Base-by-base conservation (phyloP, 2,329 filamentous ascomycete genomes). In the Knoxdaviesia capensis region DNA sequence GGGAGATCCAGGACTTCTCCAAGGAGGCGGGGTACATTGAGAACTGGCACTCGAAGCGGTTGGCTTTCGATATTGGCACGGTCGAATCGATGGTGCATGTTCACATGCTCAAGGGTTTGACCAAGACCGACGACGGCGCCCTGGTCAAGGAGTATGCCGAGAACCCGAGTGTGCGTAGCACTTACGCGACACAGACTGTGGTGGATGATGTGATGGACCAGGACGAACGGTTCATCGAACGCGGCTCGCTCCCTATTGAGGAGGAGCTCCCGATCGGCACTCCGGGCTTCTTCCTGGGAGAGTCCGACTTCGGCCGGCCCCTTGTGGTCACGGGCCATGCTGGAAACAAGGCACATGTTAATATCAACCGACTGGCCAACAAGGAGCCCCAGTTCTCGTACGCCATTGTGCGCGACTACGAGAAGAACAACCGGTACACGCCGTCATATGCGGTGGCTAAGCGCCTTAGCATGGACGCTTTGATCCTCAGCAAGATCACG, bases 401-500 rank as follows among this genome's bases (percentile, higher is more conserved):
- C 43, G 63, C 75, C 6, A 77, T 93, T 50, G 85, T 88, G 38
- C 60, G 59, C 40, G 66, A 75, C 44, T 77, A 84, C 11, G 80
- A 88, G 55, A 69, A 67, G 40, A 63, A 67, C 42, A 83, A 76
- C 44, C 77, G 74, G 1, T 98, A 96, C 57, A 77, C 72, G 31
- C 87, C 90, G 5, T 92, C 88, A 0, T 96, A 79, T 56, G 71
- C 79, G n/a, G 83, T 98, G 46, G 84, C 92, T 9, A 81, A 77
- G 53, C 76, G 80, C 54, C 67, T 98, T 7, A 70, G 74, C 5
- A 66, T 98, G 46, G 87, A 93, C 49, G 80, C 87, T 6, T 67
- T 98, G 40, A 81, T 90, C 2, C 65, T 98, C 32, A 93, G 87
- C 59, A 98, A 94, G 66, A 82, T 98, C 52, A 96, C 90, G 0